Percentiles rank a stretch among this genome's conserved stretches.
Evolutionary conservation across 139 green algal species (phyloP).

Genomic region (Spirogloea muscicola): DNA sequence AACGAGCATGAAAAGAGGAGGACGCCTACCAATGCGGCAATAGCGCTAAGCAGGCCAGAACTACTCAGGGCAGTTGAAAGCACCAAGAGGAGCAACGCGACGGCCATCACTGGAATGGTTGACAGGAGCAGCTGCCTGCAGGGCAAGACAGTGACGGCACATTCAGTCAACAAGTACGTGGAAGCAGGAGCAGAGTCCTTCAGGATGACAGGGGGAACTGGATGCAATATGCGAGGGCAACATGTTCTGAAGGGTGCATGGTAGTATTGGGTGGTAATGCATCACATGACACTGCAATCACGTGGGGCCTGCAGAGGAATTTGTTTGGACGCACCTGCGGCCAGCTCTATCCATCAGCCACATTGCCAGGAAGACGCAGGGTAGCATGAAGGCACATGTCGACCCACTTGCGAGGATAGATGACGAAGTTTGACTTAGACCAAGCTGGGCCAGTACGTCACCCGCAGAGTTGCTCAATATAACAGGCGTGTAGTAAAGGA

Average conservation of each 20-base stretch:
- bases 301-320: too few species aligned
- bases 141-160: too few species aligned
- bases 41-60: background rate
- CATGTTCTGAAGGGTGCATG: too few species aligned
- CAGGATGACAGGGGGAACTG: too few species aligned
- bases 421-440: background rate
- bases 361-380: conserved; percentile 8
- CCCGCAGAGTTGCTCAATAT: conserved; percentile 12
- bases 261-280: too few species aligned
- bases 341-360: conserved; percentile 19
- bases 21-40: background rate
- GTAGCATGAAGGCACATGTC: background rate
- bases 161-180: too few species aligned
- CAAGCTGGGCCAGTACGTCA: background rate
- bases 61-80: background rate
- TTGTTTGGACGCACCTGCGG: background rate
- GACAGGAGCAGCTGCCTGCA: conserved; percentile 23
- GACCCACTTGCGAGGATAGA: conserved; percentile 2
- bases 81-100: background rate
- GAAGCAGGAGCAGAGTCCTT: too few species aligned
- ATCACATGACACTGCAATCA: too few species aligned
- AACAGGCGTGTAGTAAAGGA: conserved; percentile 27
- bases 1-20: conserved; percentile 14
- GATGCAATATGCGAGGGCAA: too few species aligned
- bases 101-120: conserved; percentile 4